Evolutionary conservation across 2,329 filamentous ascomycete species (phyloP).

Genomic region (Colletotrichum sansevieriae): DNA sequence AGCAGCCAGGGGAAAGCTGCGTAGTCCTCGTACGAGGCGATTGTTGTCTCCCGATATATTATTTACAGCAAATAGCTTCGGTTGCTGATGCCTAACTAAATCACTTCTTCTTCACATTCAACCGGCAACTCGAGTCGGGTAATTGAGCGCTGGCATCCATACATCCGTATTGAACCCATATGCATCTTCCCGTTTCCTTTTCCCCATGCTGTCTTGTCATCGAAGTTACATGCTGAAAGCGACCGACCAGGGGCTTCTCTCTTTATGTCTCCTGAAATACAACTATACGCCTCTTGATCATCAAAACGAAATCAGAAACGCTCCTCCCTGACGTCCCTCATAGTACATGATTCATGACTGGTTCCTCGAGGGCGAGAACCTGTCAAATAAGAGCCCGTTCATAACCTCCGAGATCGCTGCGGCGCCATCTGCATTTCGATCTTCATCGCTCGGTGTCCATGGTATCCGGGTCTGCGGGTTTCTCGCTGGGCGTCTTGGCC

Average conservation of each 20-base stretch:
- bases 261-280: constrained; percentile 41
- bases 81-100: constrained; percentile 31
- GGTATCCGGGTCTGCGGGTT: constrained; percentile 42
- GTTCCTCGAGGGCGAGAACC: constrained; percentile 10
- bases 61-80: constrained; percentile 37
- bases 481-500: constrained; percentile 43
- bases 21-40: constrained; percentile 8
- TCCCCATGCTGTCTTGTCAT: constrained; percentile 28
- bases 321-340: constrained; percentile 41
- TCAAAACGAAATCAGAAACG: constrained; percentile 40
- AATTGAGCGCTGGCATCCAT: constrained; percentile 7
- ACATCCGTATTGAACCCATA: constrained; percentile 15
- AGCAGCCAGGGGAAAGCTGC: no score
- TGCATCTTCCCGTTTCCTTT: constrained; percentile 18
- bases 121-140: constrained; percentile 16
- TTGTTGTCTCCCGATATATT: constrained; percentile 32
- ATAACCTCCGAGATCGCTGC: background rate
- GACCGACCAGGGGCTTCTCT: constrained; percentile 41
- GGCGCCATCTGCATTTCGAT: background rate
- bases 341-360: constrained; percentile 40
- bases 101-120: constrained; percentile 15
- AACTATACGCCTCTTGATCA: constrained; percentile 40
- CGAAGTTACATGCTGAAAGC: constrained; percentile 42
- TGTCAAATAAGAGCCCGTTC: constrained; percentile 4
- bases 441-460: constrained; percentile 48